Percentiles rank a stretch among this genome's conserved stretches.
Conservation (phyloP, 164 flowering plant genomes). For the Berberis thunbergii region DNA sequence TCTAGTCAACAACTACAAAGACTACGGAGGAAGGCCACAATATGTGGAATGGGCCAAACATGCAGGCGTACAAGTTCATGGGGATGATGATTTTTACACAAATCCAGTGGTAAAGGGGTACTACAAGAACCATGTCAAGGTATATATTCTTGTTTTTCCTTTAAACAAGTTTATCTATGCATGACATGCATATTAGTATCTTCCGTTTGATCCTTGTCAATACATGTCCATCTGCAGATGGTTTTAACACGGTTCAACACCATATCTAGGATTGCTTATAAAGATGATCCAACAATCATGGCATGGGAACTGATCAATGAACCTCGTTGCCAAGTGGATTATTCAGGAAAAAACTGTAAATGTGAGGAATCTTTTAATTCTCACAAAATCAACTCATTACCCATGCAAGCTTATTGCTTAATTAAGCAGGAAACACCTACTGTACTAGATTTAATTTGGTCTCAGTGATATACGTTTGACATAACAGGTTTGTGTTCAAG, state of each 20-base stretch:
- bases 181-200: neutral
- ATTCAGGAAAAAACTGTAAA: slow-evolving; percentile 18
- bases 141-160: neutral
- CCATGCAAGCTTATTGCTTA: neutral
- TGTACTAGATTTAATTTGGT: neutral
- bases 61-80: slow-evolving; percentile 14
- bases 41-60: slow-evolving; percentile 26
- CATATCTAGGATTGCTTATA: slow-evolving; percentile 14
- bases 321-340: slow-evolving; percentile 26
- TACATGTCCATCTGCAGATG: slow-evolving; percentile 12
- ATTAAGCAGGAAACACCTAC: neutral
- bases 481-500: slow-evolving; percentile 1
- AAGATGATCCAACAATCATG: slow-evolving; percentile 29
- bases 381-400: neutral
- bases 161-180: too few species aligned
- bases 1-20: slow-evolving; percentile 18
- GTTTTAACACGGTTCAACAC: slow-evolving; percentile 27
- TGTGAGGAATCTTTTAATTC: neutral
- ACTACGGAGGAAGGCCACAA: slow-evolving; percentile 1
- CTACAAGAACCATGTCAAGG: slow-evolving; percentile 26
- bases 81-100: slow-evolving; percentile 16
- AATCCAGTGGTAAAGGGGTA: slow-evolving; percentile 9
- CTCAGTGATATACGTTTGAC: slow-evolving; percentile 18
- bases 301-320: slow-evolving; percentile 37
- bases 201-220: too few species aligned